Base-by-base conservation (phyloP, 73 alveolate genomes). In the Tetrahymena borealis region DNA sequence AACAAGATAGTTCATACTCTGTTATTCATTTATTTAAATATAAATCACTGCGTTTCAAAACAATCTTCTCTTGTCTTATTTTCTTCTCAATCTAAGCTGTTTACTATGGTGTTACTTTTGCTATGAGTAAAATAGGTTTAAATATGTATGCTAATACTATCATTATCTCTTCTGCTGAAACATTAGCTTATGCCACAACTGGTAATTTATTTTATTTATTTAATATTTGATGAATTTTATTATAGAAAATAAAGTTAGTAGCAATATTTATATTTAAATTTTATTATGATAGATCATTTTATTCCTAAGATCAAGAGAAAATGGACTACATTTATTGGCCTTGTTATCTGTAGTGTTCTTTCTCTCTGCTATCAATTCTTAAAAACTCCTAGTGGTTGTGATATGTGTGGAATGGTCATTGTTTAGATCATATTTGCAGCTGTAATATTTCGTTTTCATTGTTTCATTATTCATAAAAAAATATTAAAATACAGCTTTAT, bases 61-160 rank as follows among this genome's bases (percentile, higher is more conserved):
- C 91, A 32, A 13, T 93, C 28, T 90, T 90, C 79, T 91, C 93
- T 28, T 79, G 90, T 11, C 33, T 93, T 32, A 79, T 93, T 79
- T 93, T 93, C 42, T 93, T 93, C 43, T 91, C 91, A 4, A 85
- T 93, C 11, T 39, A 79, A 93, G 93, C 91, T 93, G 91, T 90
- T 13, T 93, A 93, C 33, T 93, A 93, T 93, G 95, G 95, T n/a
- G 91, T 93, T 39, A 93, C 93, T 85, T 93, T 93, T 90, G 95
- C 91, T 0, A 85, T 91, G 90, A 92, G 91, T 39, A 39, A 78
- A 78, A 35, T 93, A 32, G 95, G 95, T 15, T 42, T 85, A 18
- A 78, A 85, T 39, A 60, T 93, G 36, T 93, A 79, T 39, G 12
- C 28, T n/a, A 93, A 38, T 85, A 93, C 60, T 36, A 41, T 85